Conservation (phyloP, 805 yeast species). For the Saturnispora kantuleensis region DNA sequence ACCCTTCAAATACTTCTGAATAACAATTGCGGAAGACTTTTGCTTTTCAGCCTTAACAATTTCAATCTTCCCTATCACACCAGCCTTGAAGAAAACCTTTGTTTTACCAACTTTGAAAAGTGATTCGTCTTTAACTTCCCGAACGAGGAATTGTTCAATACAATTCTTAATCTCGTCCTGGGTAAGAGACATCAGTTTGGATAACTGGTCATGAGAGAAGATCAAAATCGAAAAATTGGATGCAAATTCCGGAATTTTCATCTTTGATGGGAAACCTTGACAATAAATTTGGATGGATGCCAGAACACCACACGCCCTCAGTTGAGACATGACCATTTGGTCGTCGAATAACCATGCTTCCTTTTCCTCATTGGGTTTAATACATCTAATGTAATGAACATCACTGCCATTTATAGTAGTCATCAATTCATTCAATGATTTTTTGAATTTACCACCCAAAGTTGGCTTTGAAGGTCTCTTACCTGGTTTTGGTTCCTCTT, state of each 20-base stretch:
- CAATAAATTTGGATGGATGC: conserved; percentile 95
- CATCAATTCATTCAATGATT: conserved; percentile 88
- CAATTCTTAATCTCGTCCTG: conserved; percentile 5
- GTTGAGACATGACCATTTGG: conserved; percentile 87
- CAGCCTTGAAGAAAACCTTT: conserved; percentile 92
- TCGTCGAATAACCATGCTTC: conserved; percentile 95
- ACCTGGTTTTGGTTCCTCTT: conserved; percentile 22
- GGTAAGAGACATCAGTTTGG: conserved; percentile 14
- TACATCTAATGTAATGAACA: conserved; percentile 94
- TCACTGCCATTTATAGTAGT: conserved; percentile 85
- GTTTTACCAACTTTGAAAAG: conserved; percentile 88
- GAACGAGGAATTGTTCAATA: conserved; percentile 41
- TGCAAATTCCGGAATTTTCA: conserved; percentile 91
- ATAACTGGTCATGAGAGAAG: conserved; percentile 62
- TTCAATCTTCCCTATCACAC: conserved; percentile 88
- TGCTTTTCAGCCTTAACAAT: conserved; percentile 74
- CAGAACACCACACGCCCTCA: conserved; percentile 97
- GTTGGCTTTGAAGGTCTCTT: conserved; percentile 68
- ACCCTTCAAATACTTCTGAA: conserved; percentile 75
- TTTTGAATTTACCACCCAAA: conserved; percentile 87
- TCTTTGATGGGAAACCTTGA: conserved; percentile 95
- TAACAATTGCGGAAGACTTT: conserved; percentile 65
- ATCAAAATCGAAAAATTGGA: conserved; percentile 71
- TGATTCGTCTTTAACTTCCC: conserved; percentile 51
- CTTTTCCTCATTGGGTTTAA: conserved; percentile 90